These are phyloP conservation scores for Ramalina peruviana DNA, from an alignment of 495 filamentous ascomycete species.

Conservation along the genomic window DNA sequence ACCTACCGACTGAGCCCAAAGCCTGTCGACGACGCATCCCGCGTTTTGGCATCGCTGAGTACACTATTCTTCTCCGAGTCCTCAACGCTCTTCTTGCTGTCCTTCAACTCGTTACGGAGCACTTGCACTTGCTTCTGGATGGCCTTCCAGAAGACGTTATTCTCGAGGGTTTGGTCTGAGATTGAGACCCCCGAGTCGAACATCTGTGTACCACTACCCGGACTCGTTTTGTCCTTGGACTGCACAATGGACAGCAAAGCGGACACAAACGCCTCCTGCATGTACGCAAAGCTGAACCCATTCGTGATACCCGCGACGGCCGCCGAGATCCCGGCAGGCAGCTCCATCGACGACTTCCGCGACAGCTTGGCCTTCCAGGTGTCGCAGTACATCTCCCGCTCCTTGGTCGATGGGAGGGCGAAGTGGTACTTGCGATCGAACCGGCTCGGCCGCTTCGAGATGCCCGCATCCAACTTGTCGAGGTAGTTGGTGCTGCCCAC, in stretches of 20 bases:
- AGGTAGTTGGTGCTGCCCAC: slow-evolving; percentile 51
- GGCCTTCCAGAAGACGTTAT: slow-evolving; percentile 1
- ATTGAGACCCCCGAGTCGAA: background rate
- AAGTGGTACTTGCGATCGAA: slow-evolving; percentile 56
- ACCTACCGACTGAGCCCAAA: slow-evolving; percentile 1
- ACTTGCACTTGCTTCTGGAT: slow-evolving; percentile 2
- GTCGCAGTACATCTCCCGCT: slow-evolving; percentile 40
- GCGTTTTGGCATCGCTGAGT: background rate
- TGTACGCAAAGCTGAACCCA: slow-evolving; percentile 50
- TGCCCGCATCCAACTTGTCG: slow-evolving; percentile 43
- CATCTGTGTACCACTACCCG: background rate
- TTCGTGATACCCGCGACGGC: slow-evolving; percentile 44
- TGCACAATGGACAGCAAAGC: slow-evolving; percentile 25
- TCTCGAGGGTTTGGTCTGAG: too few species aligned
- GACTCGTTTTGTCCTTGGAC: background rate
- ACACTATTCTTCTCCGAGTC: slow-evolving; percentile 4
- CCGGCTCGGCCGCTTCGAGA: slow-evolving; percentile 47
- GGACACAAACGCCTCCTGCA: slow-evolving; percentile 51
- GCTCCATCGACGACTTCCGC: slow-evolving; percentile 37
- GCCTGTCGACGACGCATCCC: background rate
- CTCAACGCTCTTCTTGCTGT: slow-evolving; percentile 11
- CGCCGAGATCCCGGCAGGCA: slow-evolving; percentile 35
- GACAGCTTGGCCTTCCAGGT: slow-evolving; percentile 44
- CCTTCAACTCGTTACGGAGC: slow-evolving; percentile 8
- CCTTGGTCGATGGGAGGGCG: slow-evolving; percentile 33